These are phyloP conservation scores for Waltiozyma sp. DNA, from an alignment of 1,139 yeast species.

Conservation along the genomic window DNA sequence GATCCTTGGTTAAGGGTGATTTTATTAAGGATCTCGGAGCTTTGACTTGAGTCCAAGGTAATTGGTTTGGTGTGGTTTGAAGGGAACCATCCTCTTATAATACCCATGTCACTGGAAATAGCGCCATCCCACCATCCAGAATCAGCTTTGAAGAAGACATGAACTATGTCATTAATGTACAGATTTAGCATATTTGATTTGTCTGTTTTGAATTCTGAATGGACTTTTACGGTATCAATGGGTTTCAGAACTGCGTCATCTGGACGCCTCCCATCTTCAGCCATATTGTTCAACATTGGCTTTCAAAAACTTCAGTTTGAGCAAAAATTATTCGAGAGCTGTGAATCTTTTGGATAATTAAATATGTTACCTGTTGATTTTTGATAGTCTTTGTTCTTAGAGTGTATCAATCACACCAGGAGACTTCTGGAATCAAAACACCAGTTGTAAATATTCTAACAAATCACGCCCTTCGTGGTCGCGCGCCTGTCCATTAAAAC, in stretches of 20 bases:
- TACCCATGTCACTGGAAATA: conserved; percentile 20
- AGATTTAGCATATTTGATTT: conserved; percentile 15
- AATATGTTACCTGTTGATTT: too few species aligned
- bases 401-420: too few species aligned
- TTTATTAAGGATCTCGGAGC: neutral
- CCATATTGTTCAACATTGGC: neutral
- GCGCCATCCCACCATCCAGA: conserved; percentile 79
- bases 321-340: too few species aligned
- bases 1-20: neutral
- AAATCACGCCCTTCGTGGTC: too few species aligned
- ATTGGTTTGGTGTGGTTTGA: conserved; percentile 26
- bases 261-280: conserved; percentile 1
- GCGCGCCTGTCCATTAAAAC: too few species aligned
- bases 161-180: conserved; percentile 22
- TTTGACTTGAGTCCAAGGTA: conserved; percentile 3
- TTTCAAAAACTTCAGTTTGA: neutral
- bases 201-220: conserved; percentile 13
- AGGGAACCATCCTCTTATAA: conserved; percentile 72
- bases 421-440: too few species aligned
- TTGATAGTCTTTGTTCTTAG: too few species aligned
- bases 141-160: conserved; percentile 34
- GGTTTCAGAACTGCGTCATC: conserved; percentile 4
- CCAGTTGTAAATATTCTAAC: too few species aligned
- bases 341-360: neutral
- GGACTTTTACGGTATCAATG: conserved; percentile 17